A percentile compares a stretch with the other conserved stretches of the same genome.
phyloP scores from a whole-genome alignment of 2,329 filamentous ascomycete genomes.

The Sordariomycetes sp. region DNA sequence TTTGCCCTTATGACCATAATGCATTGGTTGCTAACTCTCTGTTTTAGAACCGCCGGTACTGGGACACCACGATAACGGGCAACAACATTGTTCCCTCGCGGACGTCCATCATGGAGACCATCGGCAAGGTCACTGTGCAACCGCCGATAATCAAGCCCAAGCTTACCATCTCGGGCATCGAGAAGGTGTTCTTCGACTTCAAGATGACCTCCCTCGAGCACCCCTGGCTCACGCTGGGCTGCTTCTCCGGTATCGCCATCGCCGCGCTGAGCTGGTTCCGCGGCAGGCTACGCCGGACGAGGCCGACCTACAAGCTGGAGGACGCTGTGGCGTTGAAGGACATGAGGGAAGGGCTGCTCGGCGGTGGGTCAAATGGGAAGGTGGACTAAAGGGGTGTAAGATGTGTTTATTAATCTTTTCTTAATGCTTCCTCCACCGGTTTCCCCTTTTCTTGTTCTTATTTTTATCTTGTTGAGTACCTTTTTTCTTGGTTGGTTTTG shows the following conservation, averaged over 20 bases:
- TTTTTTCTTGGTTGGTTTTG: conserved; percentile 1
- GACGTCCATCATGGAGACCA: conserved; percentile 81
- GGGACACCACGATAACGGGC: conserved; percentile 84
- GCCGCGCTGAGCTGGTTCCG: conserved; percentile 42
- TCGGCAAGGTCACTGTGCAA: conserved; percentile 58
- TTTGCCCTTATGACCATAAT: background rate
- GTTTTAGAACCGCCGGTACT: conserved; percentile 75
- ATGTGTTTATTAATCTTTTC: conserved; percentile 5
- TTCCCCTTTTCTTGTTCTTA: conserved; percentile 5
- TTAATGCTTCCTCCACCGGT: conserved; percentile 4
- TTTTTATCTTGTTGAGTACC: conserved; percentile 3
- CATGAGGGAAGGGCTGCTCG: conserved; percentile 56
- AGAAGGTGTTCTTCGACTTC: conserved; percentile 61
- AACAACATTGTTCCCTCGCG: conserved; percentile 83
- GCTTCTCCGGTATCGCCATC: conserved; percentile 45
- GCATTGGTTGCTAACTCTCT: conserved; percentile 20
- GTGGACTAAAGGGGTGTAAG: conserved; percentile 26
- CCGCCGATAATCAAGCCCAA: conserved; percentile 66
- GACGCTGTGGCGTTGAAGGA: conserved; percentile 39
- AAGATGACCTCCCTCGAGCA: conserved; percentile 47
- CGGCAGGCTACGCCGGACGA: conserved; percentile 39
- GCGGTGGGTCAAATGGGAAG: conserved; percentile 39
- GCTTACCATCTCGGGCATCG: conserved; percentile 62
- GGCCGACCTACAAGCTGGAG: conserved; percentile 52
- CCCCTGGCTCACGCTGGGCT: conserved; percentile 45